phyloP scores from a whole-genome alignment of 306 rosid genomes.

The Vicia sativa region DNA sequence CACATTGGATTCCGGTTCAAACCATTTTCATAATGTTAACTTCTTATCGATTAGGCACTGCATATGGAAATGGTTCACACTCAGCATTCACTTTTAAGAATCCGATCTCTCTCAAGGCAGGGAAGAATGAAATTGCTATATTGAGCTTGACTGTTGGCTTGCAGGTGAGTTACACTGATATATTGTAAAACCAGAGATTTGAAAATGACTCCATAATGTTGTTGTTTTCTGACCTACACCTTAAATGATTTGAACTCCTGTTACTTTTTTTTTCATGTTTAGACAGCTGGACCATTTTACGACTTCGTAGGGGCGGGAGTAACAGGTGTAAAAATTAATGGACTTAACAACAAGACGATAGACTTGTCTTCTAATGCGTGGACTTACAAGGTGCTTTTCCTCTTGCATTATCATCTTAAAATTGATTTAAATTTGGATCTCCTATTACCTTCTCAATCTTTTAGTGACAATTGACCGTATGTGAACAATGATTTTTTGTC shows the following conservation, averaged over 20 bases:
- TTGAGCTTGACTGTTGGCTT: constrained; percentile 92
- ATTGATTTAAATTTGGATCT: constrained; percentile 13
- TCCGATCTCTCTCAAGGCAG: constrained; percentile 70
- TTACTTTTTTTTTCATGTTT: constrained; percentile 32
- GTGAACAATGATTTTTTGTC: not conserved
- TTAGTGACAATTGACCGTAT: not conserved
- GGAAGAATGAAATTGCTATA: constrained; percentile 82
- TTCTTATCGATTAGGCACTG: constrained; percentile 61
- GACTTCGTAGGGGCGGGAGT: constrained; percentile 90
- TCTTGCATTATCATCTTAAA: constrained; percentile 12
- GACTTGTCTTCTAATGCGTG: constrained; percentile 78
- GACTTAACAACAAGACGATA: constrained; percentile 66
- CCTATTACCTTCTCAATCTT: constrained; percentile 10
- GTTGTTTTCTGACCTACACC: constrained; percentile 17
- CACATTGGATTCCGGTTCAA: not conserved
- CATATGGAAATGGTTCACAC: constrained; percentile 82
- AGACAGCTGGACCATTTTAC: constrained; percentile 91
- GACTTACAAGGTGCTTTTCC: constrained; percentile 75
- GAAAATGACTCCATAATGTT: not conserved
- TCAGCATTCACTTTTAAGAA: constrained; percentile 61
- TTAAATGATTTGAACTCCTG: constrained; percentile 23
- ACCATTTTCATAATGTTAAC: constrained; percentile 3
- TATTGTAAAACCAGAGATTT: no score
- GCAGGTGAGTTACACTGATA: constrained; percentile 51
- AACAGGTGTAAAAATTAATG: constrained; percentile 66